A percentile compares a stretch with the other conserved stretches of the same genome.
phyloP scores from a whole-genome alignment of 768 basidiomycete species.

The Boletellus ananiceps region DNA sequence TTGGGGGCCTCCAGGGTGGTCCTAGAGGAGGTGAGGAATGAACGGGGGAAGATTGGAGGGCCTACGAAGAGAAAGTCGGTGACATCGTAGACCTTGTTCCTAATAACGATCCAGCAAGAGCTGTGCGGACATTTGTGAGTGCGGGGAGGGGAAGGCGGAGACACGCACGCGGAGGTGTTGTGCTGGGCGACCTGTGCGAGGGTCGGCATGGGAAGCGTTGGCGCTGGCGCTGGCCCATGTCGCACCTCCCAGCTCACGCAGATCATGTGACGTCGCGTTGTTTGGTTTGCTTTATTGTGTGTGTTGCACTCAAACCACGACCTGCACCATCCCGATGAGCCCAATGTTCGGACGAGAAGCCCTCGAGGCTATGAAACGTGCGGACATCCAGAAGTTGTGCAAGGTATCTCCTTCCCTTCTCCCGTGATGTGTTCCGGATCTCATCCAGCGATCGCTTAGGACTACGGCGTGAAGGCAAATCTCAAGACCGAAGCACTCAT shows the following conservation, averaged over 20 bases:
- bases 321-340: constrained; percentile 34
- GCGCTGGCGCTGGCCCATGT: too few relatives aligned
- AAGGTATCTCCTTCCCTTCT: constrained; percentile 43
- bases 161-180: constrained; percentile 45
- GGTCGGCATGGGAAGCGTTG: constrained; percentile 27
- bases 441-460: constrained; percentile 38
- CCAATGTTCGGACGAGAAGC: constrained; percentile 39
- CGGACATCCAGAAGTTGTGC: constrained; percentile 53
- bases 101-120: constrained; percentile 83
- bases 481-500: constrained; percentile 78
- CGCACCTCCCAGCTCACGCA: background rate
- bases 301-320: constrained; percentile 45
- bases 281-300: constrained; percentile 41
- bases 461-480: constrained; percentile 78
- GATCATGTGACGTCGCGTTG: constrained; percentile 48
- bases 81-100: constrained; percentile 79
- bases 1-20: constrained; percentile 77
- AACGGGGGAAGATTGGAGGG: background rate
- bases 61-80: constrained; percentile 69
- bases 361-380: constrained; percentile 51
- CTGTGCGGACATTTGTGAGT: constrained; percentile 33
- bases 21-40: constrained; percentile 34
- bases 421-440: constrained; percentile 9
- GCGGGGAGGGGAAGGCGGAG: background rate
- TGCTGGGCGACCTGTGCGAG: constrained; percentile 59